Percentiles rank a stretch among this genome's conserved stretches.
Conservation (phyloP, 768 basidiomycete genomes). For the Mrakia frigida region DNA sequence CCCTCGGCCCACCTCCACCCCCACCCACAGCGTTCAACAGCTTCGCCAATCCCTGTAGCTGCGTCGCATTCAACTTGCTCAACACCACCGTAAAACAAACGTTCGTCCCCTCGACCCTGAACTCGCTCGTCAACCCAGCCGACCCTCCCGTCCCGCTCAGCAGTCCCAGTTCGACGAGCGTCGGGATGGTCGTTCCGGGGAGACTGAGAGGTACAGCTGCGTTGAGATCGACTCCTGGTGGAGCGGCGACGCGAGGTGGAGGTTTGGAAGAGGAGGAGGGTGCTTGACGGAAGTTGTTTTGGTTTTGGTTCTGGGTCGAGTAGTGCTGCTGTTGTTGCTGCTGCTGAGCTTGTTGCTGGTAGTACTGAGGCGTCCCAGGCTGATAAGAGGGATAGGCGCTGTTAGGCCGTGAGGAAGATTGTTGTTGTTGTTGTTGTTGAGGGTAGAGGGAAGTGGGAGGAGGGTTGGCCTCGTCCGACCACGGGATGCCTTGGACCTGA, state of each 20-base stretch:
- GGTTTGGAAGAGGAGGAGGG: neutral
- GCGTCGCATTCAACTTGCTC: neutral
- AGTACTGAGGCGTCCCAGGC: too few relatives aligned
- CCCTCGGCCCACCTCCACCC: neutral
- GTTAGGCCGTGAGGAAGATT: too few relatives aligned
- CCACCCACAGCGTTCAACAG: neutral
- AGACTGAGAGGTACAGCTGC: slow-evolving; percentile 11
- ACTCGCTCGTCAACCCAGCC: neutral
- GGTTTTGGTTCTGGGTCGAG: neutral
- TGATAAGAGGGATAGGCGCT: too few relatives aligned
- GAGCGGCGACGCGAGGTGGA: neutral
- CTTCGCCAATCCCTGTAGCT: slow-evolving; percentile 15
- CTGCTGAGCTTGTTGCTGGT: too few relatives aligned
- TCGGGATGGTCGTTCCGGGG: neutral
- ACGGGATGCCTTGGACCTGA: slow-evolving; percentile 5
- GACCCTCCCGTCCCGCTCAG: neutral
- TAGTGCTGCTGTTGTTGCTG: too few relatives aligned
- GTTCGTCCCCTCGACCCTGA: slow-evolving; percentile 6
- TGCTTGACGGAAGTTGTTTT: neutral
- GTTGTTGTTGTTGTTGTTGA: neutral
- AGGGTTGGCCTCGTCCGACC: neutral
- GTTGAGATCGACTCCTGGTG: slow-evolving; percentile 7
- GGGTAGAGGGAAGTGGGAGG: slow-evolving; percentile 4
- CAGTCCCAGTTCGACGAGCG: slow-evolving; percentile 2
- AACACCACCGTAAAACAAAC: neutral